Conservation (phyloP, 2,329 filamentous ascomycete species). For the Pseudopyrenochaeta lycopersici region DNA sequence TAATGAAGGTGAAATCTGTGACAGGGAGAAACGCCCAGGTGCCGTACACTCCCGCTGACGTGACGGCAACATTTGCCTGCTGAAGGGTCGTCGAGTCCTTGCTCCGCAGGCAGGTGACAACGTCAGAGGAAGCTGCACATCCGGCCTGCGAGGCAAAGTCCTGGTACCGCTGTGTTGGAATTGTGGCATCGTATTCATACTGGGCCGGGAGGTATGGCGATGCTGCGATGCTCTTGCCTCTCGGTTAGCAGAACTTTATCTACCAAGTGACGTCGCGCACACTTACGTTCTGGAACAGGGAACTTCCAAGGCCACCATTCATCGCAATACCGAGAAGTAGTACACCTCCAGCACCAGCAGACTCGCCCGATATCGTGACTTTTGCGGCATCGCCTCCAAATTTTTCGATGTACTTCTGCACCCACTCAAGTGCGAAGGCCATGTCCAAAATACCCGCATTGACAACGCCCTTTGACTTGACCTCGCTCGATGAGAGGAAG, state of each 20-base stretch:
- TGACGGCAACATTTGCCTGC: conserved; percentile 48
- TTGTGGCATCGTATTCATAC: conserved; percentile 57
- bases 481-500: conserved; percentile 50
- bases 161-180: conserved; percentile 57
- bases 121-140: conserved; percentile 38
- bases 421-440: conserved; percentile 60
- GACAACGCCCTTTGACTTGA: conserved; percentile 43
- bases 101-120: conserved; percentile 52
- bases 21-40: conserved; percentile 56
- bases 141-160: conserved; percentile 49
- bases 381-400: conserved; percentile 29
- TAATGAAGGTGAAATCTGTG: conserved; percentile 51
- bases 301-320: conserved; percentile 36
- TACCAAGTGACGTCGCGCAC: background rate
- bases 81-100: conserved; percentile 48
- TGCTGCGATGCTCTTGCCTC: conserved; percentile 38
- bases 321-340: conserved; percentile 48
- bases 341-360: conserved; percentile 49
- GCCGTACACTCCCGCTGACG: conserved; percentile 45
- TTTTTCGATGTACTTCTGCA: conserved; percentile 55
- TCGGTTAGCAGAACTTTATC: conserved; percentile 3
- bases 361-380: conserved; percentile 47
- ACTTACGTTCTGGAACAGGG: conserved; percentile 46
- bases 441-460: conserved; percentile 59
- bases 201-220: conserved; percentile 65